Evolutionary conservation across 805 yeast species (phyloP).

Genomic region (Saccharomycopsis lassenensis): DNA sequence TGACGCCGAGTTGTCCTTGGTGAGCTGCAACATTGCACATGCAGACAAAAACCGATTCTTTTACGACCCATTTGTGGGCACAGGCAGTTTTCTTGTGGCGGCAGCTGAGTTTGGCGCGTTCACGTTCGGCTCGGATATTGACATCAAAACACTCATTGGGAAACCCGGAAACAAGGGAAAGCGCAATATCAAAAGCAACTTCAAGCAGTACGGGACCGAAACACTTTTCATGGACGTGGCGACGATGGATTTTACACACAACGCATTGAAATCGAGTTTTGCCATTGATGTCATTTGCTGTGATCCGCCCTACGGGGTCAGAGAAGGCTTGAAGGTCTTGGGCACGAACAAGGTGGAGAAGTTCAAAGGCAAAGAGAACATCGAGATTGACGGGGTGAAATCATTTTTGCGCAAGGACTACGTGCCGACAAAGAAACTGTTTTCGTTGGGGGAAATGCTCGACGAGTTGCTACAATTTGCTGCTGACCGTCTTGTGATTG

Average conservation of each 20-base stretch:
- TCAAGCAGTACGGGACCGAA: slow-evolving; percentile 57
- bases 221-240: slow-evolving; percentile 58
- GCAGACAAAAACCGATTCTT: slow-evolving; percentile 52
- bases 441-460: slow-evolving; percentile 63
- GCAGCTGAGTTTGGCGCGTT: slow-evolving; percentile 77
- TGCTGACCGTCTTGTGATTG: slow-evolving; percentile 54
- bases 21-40: slow-evolving; percentile 80
- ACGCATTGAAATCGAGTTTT: slow-evolving; percentile 56
- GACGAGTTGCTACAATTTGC: slow-evolving; percentile 72
- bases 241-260: slow-evolving; percentile 93
- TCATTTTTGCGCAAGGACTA: slow-evolving; percentile 74
- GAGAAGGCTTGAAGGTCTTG: slow-evolving; percentile 89
- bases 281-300: slow-evolving; percentile 74
- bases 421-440: slow-evolving; percentile 88
- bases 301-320: slow-evolving; percentile 96
- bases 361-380: slow-evolving; percentile 60
- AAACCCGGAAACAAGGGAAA: slow-evolving; percentile 37
- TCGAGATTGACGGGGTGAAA: slow-evolving; percentile 66
- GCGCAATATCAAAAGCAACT: slow-evolving; percentile 45
- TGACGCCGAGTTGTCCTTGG: slow-evolving; percentile 84
- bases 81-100: slow-evolving; percentile 88
- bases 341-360: slow-evolving; percentile 58
- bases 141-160: slow-evolving; percentile 57
- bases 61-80: slow-evolving; percentile 95
- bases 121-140: slow-evolving; percentile 84